These are phyloP conservation scores for Bipolaris cookei DNA, from an alignment of 2,329 filamentous ascomycete genomes.

Conservation along the genomic window DNA sequence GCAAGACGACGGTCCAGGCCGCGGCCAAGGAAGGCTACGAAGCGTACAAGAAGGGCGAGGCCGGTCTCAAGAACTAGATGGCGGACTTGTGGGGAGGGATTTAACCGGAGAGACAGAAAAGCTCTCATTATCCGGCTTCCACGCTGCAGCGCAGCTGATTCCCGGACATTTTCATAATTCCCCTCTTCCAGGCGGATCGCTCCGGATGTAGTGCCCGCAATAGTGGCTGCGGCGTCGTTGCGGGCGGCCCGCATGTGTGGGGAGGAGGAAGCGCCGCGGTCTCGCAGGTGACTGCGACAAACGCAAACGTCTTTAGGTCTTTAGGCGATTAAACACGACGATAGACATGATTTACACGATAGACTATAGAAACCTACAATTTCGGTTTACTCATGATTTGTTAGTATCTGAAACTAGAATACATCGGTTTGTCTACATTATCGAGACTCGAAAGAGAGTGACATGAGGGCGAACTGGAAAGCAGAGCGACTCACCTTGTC, in stretches of 20 bases:
- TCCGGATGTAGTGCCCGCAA: not conserved
- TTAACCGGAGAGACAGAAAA: not conserved
- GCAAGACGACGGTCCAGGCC: conserved; percentile 72
- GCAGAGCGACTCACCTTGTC: conserved; percentile 31
- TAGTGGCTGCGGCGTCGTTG: not conserved
- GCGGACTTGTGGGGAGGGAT: not conserved
- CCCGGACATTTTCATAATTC: not conserved
- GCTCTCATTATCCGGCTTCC: not conserved
- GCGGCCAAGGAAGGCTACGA: conserved; percentile 65
- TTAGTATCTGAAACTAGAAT: not conserved
- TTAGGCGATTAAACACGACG: conserved; percentile 17
- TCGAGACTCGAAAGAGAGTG: conserved; percentile 40
- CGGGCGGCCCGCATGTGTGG: not conserved
- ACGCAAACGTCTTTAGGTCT: conserved; percentile 3
- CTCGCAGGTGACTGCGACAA: not conserved
- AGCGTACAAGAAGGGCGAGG: conserved; percentile 55
- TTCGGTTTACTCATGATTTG: not conserved
- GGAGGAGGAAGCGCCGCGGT: not conserved
- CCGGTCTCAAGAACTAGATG: conserved; percentile 42
- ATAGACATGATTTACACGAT: conserved; percentile 19
- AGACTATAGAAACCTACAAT: conserved; percentile 20
- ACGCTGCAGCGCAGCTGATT: conserved; percentile 6
- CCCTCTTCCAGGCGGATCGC: not conserved
- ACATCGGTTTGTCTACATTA: not conserved
- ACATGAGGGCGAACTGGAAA: conserved; percentile 30